phyloP scores from a whole-genome alignment of 2,329 filamentous ascomycete genomes.

The Laburnicola sp. region DNA sequence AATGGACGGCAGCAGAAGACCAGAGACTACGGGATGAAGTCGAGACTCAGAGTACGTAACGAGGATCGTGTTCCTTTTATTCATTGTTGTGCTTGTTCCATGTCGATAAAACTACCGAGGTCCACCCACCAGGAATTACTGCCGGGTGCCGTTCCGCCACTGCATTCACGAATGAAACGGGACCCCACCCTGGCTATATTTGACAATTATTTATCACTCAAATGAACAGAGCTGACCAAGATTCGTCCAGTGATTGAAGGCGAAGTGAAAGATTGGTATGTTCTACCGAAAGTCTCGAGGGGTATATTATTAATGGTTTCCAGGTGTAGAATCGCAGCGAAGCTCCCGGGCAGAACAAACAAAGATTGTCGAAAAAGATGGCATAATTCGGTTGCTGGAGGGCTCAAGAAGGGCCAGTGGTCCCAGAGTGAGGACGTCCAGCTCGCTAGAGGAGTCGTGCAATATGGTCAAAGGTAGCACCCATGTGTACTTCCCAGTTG shows the following conservation, averaged over 20 bases:
- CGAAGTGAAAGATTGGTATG: constrained; percentile 35
- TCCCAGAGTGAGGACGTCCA: constrained; percentile 41
- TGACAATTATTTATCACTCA: background rate
- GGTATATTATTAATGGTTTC: background rate
- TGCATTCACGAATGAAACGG: too few species aligned
- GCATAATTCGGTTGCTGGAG: constrained; percentile 45
- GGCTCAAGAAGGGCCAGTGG: constrained; percentile 50
- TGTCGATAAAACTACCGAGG: too few species aligned
- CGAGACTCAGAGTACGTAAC: constrained; percentile 24
- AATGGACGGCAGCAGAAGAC: constrained; percentile 32
- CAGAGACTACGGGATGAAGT: constrained; percentile 31
- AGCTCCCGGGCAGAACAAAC: constrained; percentile 47
- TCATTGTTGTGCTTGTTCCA: too few species aligned
- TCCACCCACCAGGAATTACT: too few species aligned
- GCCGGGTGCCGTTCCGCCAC: too few species aligned
- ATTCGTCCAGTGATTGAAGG: constrained; percentile 14
- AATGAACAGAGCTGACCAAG: background rate
- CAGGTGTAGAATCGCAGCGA: constrained; percentile 43
- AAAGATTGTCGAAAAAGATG: constrained; percentile 53
- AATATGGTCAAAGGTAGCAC: constrained; percentile 42
- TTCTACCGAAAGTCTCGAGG: background rate
- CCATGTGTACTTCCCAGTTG: background rate
- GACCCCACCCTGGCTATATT: background rate
- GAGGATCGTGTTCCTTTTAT: too few species aligned
- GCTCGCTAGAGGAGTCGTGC: constrained; percentile 40